These are phyloP conservation scores for Talaromyces thailandensis DNA, from an alignment of 495 filamentous ascomycete genomes.

Conservation along the genomic window DNA sequence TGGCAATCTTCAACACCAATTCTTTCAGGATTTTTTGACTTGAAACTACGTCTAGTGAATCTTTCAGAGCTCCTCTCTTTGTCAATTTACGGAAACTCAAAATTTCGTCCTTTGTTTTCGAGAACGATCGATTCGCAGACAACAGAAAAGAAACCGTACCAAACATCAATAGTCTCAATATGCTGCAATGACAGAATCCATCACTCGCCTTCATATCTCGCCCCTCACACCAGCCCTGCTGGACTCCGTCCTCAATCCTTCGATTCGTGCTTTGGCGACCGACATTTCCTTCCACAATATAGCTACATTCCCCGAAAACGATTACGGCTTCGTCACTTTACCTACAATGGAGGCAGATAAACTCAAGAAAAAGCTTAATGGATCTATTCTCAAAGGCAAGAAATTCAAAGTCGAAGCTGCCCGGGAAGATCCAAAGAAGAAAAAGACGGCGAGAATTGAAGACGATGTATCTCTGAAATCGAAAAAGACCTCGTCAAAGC, in stretches of 20 bases:
- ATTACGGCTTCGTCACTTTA: constrained; percentile 82
- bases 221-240: constrained; percentile 70
- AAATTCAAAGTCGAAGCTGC: constrained; percentile 82
- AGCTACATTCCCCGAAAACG: constrained; percentile 78
- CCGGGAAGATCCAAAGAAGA: constrained; percentile 44
- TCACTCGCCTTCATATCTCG: constrained; percentile 72
- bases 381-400: constrained; percentile 70
- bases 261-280: constrained; percentile 54
- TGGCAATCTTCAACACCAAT: not conserved
- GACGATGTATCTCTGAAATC: constrained; percentile 12
- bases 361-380: constrained; percentile 87
- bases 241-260: constrained; percentile 55
- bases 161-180: not conserved
- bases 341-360: constrained; percentile 75
- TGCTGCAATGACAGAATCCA: constrained; percentile 19
- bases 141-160: not conserved
- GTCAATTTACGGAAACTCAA: not conserved
- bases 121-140: not conserved
- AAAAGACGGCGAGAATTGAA: constrained; percentile 25
- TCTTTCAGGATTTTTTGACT: not conserved
- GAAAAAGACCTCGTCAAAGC: constrained; percentile 27
- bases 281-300: constrained; percentile 79
- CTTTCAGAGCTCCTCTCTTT: not conserved
- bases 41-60: too few species aligned
- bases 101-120: not conserved